A percentile compares a stretch with the other conserved stretches of the same genome.
These are phyloP conservation scores for Auricularia auricula-judae DNA, from an alignment of 768 basidiomycete species.

Conservation along the genomic window DNA sequence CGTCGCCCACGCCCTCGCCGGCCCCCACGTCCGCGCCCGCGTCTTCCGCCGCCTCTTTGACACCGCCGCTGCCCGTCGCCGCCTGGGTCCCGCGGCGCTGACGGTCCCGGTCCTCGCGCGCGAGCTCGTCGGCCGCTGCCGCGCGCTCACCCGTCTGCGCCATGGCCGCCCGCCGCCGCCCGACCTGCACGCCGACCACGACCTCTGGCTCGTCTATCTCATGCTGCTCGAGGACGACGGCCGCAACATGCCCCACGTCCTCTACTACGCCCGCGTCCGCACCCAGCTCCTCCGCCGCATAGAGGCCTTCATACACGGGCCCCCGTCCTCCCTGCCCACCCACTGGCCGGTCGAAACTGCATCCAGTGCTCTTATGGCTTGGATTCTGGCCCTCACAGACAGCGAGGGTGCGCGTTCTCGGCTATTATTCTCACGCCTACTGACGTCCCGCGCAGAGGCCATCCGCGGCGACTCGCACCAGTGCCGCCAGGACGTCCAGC, in stretches of 20 bases:
- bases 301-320: neutral
- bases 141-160: conserved; percentile 37
- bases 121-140: conserved; percentile 38
- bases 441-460: neutral
- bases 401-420: neutral
- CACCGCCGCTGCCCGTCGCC: conserved; percentile 18
- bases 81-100: conserved; percentile 28
- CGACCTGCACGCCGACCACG: conserved; percentile 21
- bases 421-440: neutral
- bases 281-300: neutral
- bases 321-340: neutral
- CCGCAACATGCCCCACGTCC: conserved; percentile 36
- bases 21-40: conserved; percentile 46
- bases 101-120: conserved; percentile 33
- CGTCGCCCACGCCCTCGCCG: conserved; percentile 32
- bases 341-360: neutral
- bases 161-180: conserved; percentile 19
- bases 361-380: neutral
- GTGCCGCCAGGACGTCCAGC: neutral
- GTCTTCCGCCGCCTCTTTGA: conserved; percentile 45
- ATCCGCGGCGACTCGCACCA: neutral
- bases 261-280: neutral
- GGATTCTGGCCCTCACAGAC: neutral
- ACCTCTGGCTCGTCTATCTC: conserved; percentile 47
- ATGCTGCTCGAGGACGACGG: conserved; percentile 51